phyloP scores from a whole-genome alignment of 208 protist species.

The Tetramitus jugosus region DNA sequence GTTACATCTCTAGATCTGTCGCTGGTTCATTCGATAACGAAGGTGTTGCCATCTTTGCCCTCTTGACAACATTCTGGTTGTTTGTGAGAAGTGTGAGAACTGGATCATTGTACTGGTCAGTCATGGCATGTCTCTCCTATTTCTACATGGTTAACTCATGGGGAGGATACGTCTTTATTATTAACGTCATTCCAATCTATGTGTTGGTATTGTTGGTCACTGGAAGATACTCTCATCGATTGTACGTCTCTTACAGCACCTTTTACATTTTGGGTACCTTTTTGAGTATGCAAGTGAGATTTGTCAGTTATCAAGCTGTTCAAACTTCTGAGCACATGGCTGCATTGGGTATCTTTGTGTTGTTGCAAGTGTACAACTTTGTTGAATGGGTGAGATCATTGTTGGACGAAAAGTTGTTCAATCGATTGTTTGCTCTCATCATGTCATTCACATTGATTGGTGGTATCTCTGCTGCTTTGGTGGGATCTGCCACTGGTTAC shows the following conservation, averaged over 20 bases:
- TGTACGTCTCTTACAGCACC: conserved; percentile 85
- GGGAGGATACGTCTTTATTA: conserved; percentile 96
- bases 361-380: not conserved
- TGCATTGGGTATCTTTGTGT: conserved; percentile 66
- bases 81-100: conserved; percentile 66
- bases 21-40: conserved; percentile 98
- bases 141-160: conserved; percentile 83
- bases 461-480: not conserved
- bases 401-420: not conserved
- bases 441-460: not conserved
- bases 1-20: conserved; percentile 94
- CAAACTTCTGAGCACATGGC: conserved; percentile 83
- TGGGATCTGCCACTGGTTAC: conserved; percentile 42
- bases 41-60: conserved; percentile 88
- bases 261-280: conserved; percentile 87
- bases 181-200: conserved; percentile 92
- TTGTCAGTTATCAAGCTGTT: conserved; percentile 85
- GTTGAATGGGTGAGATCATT: conserved; percentile 22
- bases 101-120: conserved; percentile 63
- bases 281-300: conserved; percentile 79
- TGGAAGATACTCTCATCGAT: conserved; percentile 61
- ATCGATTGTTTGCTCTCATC: not conserved
- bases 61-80: conserved; percentile 84
- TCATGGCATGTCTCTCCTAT: conserved; percentile 56
- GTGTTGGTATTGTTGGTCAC: conserved; percentile 60